These are phyloP conservation scores for Gossypium mustelinum DNA, from an alignment of 345 rosid genomes.

Conservation along the genomic window DNA sequence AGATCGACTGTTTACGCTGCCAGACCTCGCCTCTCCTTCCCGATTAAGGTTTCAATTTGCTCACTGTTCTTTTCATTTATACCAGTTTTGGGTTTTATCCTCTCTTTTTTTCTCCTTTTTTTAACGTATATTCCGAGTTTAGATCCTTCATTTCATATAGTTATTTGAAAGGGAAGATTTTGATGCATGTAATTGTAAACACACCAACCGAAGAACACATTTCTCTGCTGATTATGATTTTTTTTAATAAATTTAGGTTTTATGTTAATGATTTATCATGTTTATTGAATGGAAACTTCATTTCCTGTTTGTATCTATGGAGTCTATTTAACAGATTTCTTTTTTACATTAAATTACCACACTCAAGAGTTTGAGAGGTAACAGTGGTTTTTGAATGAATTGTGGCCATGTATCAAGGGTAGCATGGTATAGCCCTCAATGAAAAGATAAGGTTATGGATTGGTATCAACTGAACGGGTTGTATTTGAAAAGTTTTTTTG, in stretches of 20 bases:
- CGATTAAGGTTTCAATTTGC: conserved; percentile 29
- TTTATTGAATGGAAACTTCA: neutral
- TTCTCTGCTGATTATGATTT: neutral
- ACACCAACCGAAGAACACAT: neutral
- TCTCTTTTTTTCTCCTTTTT: neutral
- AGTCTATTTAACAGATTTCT: neutral
- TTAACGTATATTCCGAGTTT: neutral
- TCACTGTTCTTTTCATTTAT: neutral
- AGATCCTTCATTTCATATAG: too few species aligned
- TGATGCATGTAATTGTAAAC: neutral
- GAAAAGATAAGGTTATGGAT: too few species aligned
- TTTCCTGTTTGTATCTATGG: too few species aligned
- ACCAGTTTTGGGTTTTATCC: neutral
- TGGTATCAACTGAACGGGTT: too few species aligned
- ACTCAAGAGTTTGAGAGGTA: too few species aligned
- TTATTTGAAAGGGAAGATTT: neutral
- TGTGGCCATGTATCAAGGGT: too few species aligned
- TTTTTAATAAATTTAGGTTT: neutral
- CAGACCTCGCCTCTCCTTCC: conserved; percentile 10
- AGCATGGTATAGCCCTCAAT: too few species aligned
- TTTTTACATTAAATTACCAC: neutral
- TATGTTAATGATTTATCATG: neutral
- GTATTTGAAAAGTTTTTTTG: too few species aligned
- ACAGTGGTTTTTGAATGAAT: too few species aligned
- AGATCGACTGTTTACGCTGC: conserved; percentile 40